These are phyloP conservation scores for Centrapalus pauciflorus DNA, from an alignment of 129 eudicot genomes.

Conservation along the genomic window DNA sequence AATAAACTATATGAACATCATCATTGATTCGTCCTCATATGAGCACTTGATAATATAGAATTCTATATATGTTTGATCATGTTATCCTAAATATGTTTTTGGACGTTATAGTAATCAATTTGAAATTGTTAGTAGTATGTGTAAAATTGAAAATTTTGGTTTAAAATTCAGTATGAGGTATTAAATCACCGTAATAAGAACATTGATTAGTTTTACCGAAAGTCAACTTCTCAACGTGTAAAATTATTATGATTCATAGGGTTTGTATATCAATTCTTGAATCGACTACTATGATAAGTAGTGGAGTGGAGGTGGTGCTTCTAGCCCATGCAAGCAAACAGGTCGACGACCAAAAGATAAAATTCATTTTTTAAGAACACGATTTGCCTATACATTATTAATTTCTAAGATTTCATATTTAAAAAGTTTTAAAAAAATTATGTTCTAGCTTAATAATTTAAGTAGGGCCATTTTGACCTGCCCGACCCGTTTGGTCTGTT, in stretches of 20 bases:
- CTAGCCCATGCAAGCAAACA: too few relatives aligned
- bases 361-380: too few relatives aligned
- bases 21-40: not conserved
- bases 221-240: not conserved
- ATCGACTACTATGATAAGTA: not conserved
- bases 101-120: not conserved
- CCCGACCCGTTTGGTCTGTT: too few relatives aligned
- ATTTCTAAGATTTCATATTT: too few relatives aligned
- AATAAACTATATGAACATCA: not conserved
- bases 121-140: not conserved
- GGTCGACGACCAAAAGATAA: too few relatives aligned
- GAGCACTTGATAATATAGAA: not conserved
- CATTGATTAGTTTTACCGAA: not conserved
- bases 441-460: too few relatives aligned
- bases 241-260: not conserved
- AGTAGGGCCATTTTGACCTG: too few relatives aligned
- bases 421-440: too few relatives aligned
- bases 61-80: not conserved
- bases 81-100: not conserved
- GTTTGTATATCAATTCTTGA: conserved; percentile 4
- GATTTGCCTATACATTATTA: too few relatives aligned
- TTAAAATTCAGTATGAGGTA: not conserved
- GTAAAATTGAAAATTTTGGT: not conserved
- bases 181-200: not conserved
- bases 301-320: too few relatives aligned